A percentile compares a stretch with the other conserved stretches of the same genome.
Conservation (phyloP, 805 yeast genomes). For the Danielia oregonensis region DNA sequence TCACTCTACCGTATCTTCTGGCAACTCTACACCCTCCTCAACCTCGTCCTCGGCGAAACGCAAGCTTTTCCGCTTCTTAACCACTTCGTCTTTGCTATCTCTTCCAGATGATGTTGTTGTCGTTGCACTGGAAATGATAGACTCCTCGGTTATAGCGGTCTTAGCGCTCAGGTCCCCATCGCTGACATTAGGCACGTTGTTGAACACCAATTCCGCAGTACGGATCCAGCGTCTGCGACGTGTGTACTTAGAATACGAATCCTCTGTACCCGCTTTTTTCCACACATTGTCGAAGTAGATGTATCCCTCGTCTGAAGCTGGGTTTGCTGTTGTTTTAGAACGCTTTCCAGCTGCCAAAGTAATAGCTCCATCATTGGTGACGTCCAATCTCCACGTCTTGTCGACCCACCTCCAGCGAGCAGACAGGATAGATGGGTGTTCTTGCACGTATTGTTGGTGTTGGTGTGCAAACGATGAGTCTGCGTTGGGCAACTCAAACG, state of each 20-base stretch:
- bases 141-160: background rate
- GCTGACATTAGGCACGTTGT: conserved; percentile 4
- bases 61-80: conserved; percentile 37
- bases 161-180: conserved; percentile 5
- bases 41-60: conserved; percentile 36
- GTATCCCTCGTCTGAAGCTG: conserved; percentile 78
- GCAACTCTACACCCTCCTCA: conserved; percentile 2
- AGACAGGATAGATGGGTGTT: conserved; percentile 45
- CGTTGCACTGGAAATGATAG: background rate
- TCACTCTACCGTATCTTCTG: conserved; percentile 6
- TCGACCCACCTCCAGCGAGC: conserved; percentile 96
- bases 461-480: conserved; percentile 32
- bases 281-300: conserved; percentile 90
- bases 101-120: background rate
- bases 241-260: conserved; percentile 84
- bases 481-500: conserved; percentile 77
- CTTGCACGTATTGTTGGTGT: conserved; percentile 23
- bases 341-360: conserved; percentile 61
- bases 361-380: conserved; percentile 83
- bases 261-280: conserved; percentile 87
- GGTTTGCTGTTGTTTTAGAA: conserved; percentile 59
- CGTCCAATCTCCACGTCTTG: conserved; percentile 84
- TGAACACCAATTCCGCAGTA: conserved; percentile 75
- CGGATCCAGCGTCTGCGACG: conserved; percentile 95
- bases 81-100: background rate